Percentiles rank a stretch among this genome's conserved stretches.
Conservation (phyloP, 768 basidiomycete genomes). For the Udeniomyces megalosporus region DNA sequence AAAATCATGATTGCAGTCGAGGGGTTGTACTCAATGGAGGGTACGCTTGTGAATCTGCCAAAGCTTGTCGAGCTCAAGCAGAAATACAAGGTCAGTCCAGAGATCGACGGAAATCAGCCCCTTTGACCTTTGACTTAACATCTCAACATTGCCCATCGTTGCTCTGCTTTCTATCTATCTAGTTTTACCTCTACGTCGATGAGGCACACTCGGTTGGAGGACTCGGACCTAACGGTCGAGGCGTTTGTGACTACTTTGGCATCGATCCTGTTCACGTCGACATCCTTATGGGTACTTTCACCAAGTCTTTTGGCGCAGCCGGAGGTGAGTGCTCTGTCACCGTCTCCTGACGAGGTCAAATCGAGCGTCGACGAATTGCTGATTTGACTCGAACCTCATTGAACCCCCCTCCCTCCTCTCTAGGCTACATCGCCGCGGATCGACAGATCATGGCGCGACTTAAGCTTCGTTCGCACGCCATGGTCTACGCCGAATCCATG, state of each 20-base stretch:
- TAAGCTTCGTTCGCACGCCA: constrained; percentile 62
- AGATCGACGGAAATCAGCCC: not conserved
- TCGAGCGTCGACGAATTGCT: too few relatives aligned
- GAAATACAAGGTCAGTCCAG: constrained; percentile 66
- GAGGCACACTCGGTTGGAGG: constrained; percentile 98
- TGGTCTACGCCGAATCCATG: constrained; percentile 78
- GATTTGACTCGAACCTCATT: constrained; percentile 35
- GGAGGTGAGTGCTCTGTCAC: not conserved
- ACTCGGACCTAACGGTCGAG: constrained; percentile 82
- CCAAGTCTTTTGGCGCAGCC: constrained; percentile 33
- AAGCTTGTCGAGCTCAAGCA: constrained; percentile 68
- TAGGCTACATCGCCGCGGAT: constrained; percentile 81
- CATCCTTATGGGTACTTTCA: constrained; percentile 97
- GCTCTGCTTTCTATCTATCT: not conserved
- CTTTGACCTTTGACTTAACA: not conserved
- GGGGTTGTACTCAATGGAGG: constrained; percentile 96
- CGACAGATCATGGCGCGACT: constrained; percentile 66
- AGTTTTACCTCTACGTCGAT: constrained; percentile 94
- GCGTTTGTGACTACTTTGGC: constrained; percentile 85
- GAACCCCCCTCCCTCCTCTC: constrained; percentile 46
- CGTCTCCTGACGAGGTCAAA: too few relatives aligned
- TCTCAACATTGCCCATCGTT: not conserved
- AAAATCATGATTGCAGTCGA: constrained; percentile 91
- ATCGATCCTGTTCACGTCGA: constrained; percentile 67
- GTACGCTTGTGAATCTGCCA: constrained; percentile 77